phyloP scores from a whole-genome alignment of 2,329 filamentous ascomycete species.

The Pestalotiopsis sp. region DNA sequence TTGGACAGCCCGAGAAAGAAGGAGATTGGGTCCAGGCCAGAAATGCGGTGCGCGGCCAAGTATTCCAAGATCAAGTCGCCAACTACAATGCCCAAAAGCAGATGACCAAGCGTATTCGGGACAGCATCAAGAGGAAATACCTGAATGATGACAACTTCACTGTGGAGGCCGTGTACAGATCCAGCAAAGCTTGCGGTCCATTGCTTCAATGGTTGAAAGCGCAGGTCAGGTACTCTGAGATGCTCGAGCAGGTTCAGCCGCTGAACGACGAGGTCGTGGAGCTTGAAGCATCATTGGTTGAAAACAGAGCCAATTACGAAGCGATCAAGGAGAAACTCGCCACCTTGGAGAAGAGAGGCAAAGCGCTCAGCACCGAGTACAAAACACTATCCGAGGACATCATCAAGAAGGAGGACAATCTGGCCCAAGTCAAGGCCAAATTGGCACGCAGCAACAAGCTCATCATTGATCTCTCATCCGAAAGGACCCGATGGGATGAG shows the following conservation, averaged over 20 bases:
- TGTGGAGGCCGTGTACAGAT: conserved; percentile 93
- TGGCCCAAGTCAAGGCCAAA: conserved; percentile 96
- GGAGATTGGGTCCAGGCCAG: conserved; percentile 92
- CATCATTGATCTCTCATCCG: conserved; percentile 92
- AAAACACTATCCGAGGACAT: conserved; percentile 95
- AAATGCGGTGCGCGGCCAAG: conserved; percentile 84
- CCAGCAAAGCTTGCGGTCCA: conserved; percentile 94
- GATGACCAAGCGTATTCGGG: conserved; percentile 82
- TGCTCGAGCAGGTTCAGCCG: conserved; percentile 90
- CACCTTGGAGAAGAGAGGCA: conserved; percentile 82
- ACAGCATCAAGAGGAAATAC: conserved; percentile 92
- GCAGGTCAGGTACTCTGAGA: conserved; percentile 97
- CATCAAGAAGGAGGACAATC: conserved; percentile 95
- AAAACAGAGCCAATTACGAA: background rate
- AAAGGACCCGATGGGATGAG: conserved; percentile 92
- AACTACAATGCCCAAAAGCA: conserved; percentile 94
- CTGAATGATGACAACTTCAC: conserved; percentile 94
- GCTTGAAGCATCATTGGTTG: conserved; percentile 59
- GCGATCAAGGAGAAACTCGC: conserved; percentile 52
- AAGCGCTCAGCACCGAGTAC: conserved; percentile 96
- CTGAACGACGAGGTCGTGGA: conserved; percentile 65
- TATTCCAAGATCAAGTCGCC: conserved; percentile 77
- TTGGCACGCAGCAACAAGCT: conserved; percentile 94
- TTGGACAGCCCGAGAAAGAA: conserved; percentile 77
- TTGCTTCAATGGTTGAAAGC: conserved; percentile 96